These are phyloP conservation scores for Apiospora marii DNA, from an alignment of 2,329 filamentous ascomycete species.

Conservation along the genomic window DNA sequence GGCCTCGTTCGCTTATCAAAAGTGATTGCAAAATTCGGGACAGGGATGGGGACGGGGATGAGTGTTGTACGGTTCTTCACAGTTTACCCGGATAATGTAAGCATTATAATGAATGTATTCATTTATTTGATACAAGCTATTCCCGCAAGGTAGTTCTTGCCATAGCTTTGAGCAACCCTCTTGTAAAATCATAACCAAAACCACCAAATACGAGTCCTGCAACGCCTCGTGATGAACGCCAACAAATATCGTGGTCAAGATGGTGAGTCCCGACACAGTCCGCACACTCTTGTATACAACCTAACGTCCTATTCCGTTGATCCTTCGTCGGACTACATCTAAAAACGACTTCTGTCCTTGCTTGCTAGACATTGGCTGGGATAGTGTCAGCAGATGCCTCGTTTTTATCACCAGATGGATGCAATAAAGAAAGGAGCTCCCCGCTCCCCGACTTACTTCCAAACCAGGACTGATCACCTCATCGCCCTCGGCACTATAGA, in stretches of 20 bases:
- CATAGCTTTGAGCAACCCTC: background rate
- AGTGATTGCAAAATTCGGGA: background rate
- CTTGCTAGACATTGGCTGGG: background rate
- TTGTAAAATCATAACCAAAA: background rate
- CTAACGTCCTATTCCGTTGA: background rate
- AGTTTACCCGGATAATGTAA: background rate
- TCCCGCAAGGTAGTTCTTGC: background rate
- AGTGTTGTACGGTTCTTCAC: background rate
- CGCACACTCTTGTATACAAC: background rate
- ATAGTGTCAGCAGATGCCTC: background rate
- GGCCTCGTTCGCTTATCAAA: background rate
- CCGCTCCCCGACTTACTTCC: background rate
- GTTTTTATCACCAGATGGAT: background rate
- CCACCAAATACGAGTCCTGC: background rate
- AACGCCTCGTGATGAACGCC: background rate
- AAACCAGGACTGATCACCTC: background rate
- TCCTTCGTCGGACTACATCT: slow-evolving; percentile 1
- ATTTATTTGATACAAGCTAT: background rate
- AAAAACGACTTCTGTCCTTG: background rate
- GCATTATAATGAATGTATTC: background rate
- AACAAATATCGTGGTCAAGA: background rate
- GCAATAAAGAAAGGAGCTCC: background rate
- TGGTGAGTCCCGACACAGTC: background rate
- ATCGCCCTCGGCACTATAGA: background rate
- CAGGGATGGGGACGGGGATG: background rate